These are phyloP conservation scores for Fusarium mexicanum DNA, from an alignment of 2,329 filamentous ascomycete genomes.

Conservation along the genomic window DNA sequence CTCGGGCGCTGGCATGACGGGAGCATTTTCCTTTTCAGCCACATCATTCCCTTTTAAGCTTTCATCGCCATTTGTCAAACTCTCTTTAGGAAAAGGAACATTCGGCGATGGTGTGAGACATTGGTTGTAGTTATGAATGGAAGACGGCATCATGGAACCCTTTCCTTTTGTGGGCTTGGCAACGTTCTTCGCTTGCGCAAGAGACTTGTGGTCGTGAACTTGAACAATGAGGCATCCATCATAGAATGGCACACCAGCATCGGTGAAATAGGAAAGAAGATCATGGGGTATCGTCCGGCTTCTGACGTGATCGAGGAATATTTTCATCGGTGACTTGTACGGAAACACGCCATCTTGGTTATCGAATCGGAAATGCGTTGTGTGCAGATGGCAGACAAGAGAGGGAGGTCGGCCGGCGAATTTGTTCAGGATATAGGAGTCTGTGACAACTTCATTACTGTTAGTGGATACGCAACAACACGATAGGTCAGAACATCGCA, in stretches of 20 bases:
- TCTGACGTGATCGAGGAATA: conserved; percentile 80
- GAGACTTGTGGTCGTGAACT: conserved; percentile 85
- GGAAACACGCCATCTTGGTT: conserved; percentile 91
- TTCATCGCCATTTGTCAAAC: conserved; percentile 50
- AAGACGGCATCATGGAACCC: conserved; percentile 75
- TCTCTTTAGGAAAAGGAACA: conserved; percentile 75
- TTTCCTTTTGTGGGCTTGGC: conserved; percentile 60
- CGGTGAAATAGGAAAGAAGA: conserved; percentile 80
- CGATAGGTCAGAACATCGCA: background rate
- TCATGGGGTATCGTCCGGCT: conserved; percentile 87
- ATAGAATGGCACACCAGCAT: conserved; percentile 82
- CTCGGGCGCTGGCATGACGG: conserved; percentile 62
- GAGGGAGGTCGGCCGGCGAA: conserved; percentile 81
- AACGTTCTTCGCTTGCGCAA: conserved; percentile 68
- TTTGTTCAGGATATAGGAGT: conserved; percentile 84
- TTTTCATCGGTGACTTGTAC: conserved; percentile 91
- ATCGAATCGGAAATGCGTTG: conserved; percentile 90
- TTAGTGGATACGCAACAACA: conserved; percentile 33
- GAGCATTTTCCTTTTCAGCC: conserved; percentile 63
- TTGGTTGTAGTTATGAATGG: conserved; percentile 91
- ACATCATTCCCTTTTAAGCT: conserved; percentile 35
- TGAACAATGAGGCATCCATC: conserved; percentile 95
- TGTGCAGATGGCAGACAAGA: conserved; percentile 84
- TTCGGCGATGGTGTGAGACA: conserved; percentile 91
- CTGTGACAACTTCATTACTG: conserved; percentile 69